A percentile compares a stretch with the other conserved stretches of the same genome.
Evolutionary conservation across 306 rosid genomes (phyloP).

Genomic region (Fagus sylvatica): DNA sequence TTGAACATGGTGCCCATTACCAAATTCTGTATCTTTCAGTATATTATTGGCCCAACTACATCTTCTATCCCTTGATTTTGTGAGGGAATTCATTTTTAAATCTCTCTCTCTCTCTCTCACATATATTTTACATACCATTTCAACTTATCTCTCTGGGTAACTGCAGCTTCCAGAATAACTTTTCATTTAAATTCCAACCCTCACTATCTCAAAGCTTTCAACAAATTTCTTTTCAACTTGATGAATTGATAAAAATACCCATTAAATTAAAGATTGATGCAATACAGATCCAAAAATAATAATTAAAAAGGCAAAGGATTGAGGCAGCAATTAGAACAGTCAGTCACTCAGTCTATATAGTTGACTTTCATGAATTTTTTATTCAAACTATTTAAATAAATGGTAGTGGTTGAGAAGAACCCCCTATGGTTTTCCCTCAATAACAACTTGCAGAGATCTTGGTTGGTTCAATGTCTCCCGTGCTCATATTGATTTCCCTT

Average conservation of each 20-base stretch:
- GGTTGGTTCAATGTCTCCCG: conserved; percentile 14
- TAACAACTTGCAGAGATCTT: conserved; percentile 17
- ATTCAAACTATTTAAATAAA: background rate
- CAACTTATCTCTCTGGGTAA: conserved; percentile 5
- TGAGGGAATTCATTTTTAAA: background rate
- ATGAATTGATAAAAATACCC: background rate
- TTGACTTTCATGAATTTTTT: conserved; percentile 32
- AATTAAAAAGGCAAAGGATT: background rate
- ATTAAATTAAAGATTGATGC: conserved; percentile 9
- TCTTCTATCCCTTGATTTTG: background rate
- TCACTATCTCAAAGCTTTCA: conserved; percentile 9
- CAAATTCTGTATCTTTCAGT: conserved; percentile 19
- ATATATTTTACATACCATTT: background rate
- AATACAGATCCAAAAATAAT: conserved; percentile 13
- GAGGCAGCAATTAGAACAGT: conserved; percentile 18
- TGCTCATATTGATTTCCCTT: conserved; percentile 10
- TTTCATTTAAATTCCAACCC: conserved; percentile 5
- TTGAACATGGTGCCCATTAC: conserved; percentile 22
- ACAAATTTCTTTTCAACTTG: conserved; percentile 14
- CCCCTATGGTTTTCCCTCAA: conserved; percentile 12
- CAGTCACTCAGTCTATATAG: background rate
- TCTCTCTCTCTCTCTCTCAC: conserved; percentile 20
- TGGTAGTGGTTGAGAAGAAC: conserved; percentile 32
- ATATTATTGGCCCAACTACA: conserved; percentile 12
- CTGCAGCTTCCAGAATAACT: conserved; percentile 15